Percentiles rank a stretch among this genome's conserved stretches.
Conservation (phyloP, 2,329 filamentous ascomycete genomes). For the Tetracladium maxilliforme region DNA sequence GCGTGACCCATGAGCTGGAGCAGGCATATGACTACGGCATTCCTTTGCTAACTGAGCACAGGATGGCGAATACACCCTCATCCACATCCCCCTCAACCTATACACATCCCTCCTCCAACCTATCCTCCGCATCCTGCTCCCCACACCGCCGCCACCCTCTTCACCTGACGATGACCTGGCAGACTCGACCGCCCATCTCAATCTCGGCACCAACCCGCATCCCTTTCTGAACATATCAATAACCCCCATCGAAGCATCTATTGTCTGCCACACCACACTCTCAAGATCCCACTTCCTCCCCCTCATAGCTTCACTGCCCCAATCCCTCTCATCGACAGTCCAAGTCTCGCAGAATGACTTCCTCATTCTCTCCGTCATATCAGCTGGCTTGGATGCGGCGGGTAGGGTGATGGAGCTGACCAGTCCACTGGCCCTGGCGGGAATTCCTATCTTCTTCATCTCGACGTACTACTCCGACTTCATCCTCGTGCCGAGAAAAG, state of each 20-base stretch:
- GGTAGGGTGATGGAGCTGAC: conserved; percentile 86
- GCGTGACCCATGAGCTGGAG: not conserved
- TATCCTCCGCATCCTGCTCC: conserved; percentile 73
- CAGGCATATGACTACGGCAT: conserved; percentile 12
- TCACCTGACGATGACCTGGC: conserved; percentile 22
- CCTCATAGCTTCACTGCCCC: conserved; percentile 47
- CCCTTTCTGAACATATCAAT: conserved; percentile 88
- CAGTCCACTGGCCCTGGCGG: conserved; percentile 76
- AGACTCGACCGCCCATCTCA: not conserved
- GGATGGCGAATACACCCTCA: conserved; percentile 77
- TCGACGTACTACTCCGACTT: conserved; percentile 98
- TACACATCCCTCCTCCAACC: conserved; percentile 71
- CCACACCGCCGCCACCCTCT: conserved; percentile 21
- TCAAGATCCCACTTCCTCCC: conserved; percentile 64
- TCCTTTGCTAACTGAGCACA: conserved; percentile 25
- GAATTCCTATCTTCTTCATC: conserved; percentile 96
- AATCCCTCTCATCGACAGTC: conserved; percentile 34
- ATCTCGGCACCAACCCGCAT: too few species aligned
- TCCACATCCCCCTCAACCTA: conserved; percentile 74
- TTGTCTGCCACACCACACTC: conserved; percentile 71
- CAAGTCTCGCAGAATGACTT: conserved; percentile 74
- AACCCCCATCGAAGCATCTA: conserved; percentile 81
- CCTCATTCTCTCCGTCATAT: conserved; percentile 78
- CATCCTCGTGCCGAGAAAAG: conserved; percentile 72
- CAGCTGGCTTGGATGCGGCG: conserved; percentile 79